Base-by-base conservation (phyloP, 1,284 basidiomycete species). In the Meira miltonrushii region DNA sequence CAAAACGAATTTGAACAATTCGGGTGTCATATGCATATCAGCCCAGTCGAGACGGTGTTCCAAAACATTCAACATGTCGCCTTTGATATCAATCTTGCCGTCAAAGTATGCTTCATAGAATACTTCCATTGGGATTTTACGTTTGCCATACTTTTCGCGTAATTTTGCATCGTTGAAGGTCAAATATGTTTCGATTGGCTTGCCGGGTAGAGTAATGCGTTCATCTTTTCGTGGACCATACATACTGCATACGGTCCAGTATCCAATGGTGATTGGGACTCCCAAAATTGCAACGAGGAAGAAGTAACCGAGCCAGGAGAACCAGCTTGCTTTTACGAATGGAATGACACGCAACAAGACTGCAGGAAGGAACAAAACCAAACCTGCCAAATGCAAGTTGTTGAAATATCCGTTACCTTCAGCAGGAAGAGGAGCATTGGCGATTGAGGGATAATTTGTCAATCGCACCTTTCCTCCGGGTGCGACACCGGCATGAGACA, bases 71-170 rank as follows among this genome's bases (percentile, higher is more conserved):
- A 97, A 83, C 54, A 97, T 87, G 77, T 97, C 92, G 64, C 89
- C 92, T 64, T 96, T 97, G 79, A 97, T 88, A 65, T 97, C 92
- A 64, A 94, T 86, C 82, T 96, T 96, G 65, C 88, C 88, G 62
- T 94, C 92, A 80, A 99, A 97, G 82, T 90, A 98, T 65, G 91
- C 90, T 82, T 98, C 95, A 79, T 98, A 88, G 84, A 96, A 95
- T 67, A 89, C 81, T 81, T 98, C 92, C 87, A 96, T 95, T 52
- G 93, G 93, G 66, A 98, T 96, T 81, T 96, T 97, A 79, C 88
- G 87, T 54, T 85, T 69, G 50, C 63, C 81, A 82, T 92, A 96
- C 70, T 87, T 83, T 28, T 83, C 82, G 81, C 86, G 88, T 74
- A 98, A 83, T 64, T 86, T 86, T 1, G 82, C 79, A 81, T 96